Percentiles rank a stretch among this genome's conserved stretches.
Evolutionary conservation across 805 yeast genomes (phyloP).

Genomic region (Starmerella vitae): DNA sequence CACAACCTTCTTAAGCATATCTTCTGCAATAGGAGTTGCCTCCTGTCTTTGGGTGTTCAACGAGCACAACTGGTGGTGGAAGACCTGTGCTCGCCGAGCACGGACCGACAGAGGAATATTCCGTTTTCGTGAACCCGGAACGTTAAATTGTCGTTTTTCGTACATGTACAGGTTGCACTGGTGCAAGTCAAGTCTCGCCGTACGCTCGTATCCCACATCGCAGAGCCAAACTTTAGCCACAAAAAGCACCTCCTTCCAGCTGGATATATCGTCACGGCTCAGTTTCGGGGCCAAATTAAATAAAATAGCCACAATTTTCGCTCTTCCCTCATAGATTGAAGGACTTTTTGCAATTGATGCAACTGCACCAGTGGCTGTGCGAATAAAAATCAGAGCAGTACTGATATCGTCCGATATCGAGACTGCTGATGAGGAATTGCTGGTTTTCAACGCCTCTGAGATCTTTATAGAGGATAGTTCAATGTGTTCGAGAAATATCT

Average conservation of each 20-base stretch:
- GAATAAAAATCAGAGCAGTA: conserved; percentile 41
- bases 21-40: conserved; percentile 20
- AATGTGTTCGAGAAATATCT: conserved; percentile 40
- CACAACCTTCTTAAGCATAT: conserved; percentile 52
- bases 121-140: conserved; percentile 43
- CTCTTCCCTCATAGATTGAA: conserved; percentile 1
- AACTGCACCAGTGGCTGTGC: conserved; percentile 54
- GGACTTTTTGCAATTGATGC: conserved; percentile 28
- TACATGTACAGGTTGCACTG: conserved; percentile 42
- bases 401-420: conserved; percentile 38
- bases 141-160: conserved; percentile 45
- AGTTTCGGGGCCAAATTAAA: conserved; percentile 39
- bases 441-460: background rate
- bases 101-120: conserved; percentile 66
- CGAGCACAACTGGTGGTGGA: conserved; percentile 60
- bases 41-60: conserved; percentile 61
- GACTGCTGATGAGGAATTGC: background rate
- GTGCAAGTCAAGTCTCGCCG: conserved; percentile 43
- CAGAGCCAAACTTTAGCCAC: conserved; percentile 64
- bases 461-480: conserved; percentile 16
- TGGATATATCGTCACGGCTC: conserved; percentile 46
- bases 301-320: conserved; percentile 1
- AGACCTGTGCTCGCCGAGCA: conserved; percentile 60
- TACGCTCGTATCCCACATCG: conserved; percentile 63
- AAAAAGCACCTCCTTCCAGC: conserved; percentile 48